Conservation (phyloP, 495 filamentous ascomycete species). For the Durotheca rogersii region DNA sequence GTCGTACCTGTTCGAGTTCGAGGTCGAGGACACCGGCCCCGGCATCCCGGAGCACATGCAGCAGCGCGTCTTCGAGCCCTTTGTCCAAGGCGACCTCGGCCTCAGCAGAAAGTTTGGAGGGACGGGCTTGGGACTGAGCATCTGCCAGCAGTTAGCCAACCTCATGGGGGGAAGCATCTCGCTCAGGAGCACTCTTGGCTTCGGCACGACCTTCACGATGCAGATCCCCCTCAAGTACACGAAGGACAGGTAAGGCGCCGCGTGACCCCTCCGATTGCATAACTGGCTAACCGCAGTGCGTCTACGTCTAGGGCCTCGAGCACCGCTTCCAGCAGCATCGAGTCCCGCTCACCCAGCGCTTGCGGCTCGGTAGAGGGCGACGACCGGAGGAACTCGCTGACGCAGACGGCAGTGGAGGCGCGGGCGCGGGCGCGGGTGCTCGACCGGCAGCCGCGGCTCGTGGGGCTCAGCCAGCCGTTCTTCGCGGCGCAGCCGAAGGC, state of each 20-base stretch:
- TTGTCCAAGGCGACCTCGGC: constrained; percentile 86
- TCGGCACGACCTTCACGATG: constrained; percentile 81
- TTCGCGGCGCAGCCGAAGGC: constrained; percentile 62
- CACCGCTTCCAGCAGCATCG: constrained; percentile 51
- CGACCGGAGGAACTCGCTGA: constrained; percentile 37
- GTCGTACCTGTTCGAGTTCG: constrained; percentile 74
- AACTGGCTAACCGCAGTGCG: constrained; percentile 40
- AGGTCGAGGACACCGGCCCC: constrained; percentile 86
- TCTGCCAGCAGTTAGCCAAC: constrained; percentile 79
- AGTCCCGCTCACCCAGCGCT: constrained; percentile 73
- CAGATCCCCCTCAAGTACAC: constrained; percentile 78
- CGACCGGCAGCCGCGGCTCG: constrained; percentile 68
- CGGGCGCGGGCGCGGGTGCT: constrained; percentile 38
- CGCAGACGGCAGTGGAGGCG: constrained; percentile 35
- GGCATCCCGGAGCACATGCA: constrained; percentile 80
- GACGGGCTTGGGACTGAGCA: constrained; percentile 86
- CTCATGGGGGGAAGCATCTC: constrained; percentile 79
- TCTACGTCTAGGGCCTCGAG: constrained; percentile 42
- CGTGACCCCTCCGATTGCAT: not conserved
- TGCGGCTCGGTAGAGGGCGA: constrained; percentile 72
- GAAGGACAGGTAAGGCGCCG: constrained; percentile 54
- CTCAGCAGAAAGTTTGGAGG: constrained; percentile 89
- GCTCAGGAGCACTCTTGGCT: constrained; percentile 69
- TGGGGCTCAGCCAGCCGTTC: constrained; percentile 83
- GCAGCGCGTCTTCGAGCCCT: constrained; percentile 85